These are phyloP conservation scores for Scheffersomyces lignicola DNA, from an alignment of 1,139 yeast genomes.

Conservation along the genomic window DNA sequence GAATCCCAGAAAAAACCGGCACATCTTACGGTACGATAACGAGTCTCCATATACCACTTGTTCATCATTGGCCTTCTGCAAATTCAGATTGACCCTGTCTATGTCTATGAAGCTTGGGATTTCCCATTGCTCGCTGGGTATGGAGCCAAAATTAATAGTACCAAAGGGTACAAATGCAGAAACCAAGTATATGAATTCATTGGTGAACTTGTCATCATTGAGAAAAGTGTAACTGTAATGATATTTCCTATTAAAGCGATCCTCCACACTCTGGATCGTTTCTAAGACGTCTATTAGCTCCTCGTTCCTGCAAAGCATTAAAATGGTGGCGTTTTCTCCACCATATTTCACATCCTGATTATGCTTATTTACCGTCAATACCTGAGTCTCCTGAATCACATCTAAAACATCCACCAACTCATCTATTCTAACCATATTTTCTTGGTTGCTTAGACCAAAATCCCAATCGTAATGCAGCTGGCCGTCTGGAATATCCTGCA, in stretches of 20 bases:
- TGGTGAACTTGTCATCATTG: constrained; percentile 31
- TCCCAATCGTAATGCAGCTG: constrained; percentile 2
- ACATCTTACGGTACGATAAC: constrained; percentile 39
- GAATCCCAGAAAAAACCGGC: constrained; percentile 36
- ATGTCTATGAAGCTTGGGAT: constrained; percentile 30
- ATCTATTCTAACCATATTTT: constrained; percentile 1
- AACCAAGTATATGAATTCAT: constrained; percentile 23
- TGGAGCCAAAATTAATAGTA: constrained; percentile 28
- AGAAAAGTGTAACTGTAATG: constrained; percentile 37
- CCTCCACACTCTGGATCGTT: constrained; percentile 67
- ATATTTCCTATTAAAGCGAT: constrained; percentile 63
- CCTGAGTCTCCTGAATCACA: background rate
- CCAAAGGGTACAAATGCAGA: constrained; percentile 22
- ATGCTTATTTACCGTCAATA: background rate
- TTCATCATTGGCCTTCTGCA: constrained; percentile 16
- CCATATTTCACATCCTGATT: background rate
- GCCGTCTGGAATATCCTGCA: no score
- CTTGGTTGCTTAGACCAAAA: background rate
- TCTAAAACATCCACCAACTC: background rate
- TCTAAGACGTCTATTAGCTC: constrained; percentile 60
- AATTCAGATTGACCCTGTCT: background rate
- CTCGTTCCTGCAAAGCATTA: constrained; percentile 68
- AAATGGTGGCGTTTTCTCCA: constrained; percentile 58
- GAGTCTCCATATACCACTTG: constrained; percentile 28
- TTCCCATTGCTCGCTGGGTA: constrained; percentile 32